phyloP scores from a whole-genome alignment of 768 basidiomycete species.

The Stropharia rugosoannulata region DNA sequence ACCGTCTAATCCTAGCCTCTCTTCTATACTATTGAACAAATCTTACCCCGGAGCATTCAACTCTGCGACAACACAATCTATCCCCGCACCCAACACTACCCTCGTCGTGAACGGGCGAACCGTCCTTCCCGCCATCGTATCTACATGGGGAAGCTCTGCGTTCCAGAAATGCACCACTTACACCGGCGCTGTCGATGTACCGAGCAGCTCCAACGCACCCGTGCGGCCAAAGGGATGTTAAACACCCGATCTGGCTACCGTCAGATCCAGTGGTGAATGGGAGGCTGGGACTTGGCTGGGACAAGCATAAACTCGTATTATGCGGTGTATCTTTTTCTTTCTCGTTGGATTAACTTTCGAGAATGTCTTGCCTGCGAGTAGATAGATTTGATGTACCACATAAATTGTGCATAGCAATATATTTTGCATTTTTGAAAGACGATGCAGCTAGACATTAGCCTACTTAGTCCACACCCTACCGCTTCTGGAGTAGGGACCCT shows the following conservation, averaged over 20 bases:
- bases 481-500: too few species aligned
- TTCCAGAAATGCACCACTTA: conserved; percentile 25
- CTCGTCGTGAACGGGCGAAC: conserved; percentile 23
- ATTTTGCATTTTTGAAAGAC: too few species aligned
- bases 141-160: conserved; percentile 20
- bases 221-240: conserved; percentile 10
- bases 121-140: conserved; percentile 21
- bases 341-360: too few species aligned
- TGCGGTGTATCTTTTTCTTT: too few species aligned
- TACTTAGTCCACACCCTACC: too few species aligned
- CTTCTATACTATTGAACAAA: conserved; percentile 16
- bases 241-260: background rate
- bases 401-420: too few species aligned
- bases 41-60: conserved; percentile 30
- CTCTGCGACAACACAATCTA: conserved; percentile 2
- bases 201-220: conserved; percentile 16
- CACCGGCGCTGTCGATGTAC: conserved; percentile 16
- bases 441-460: too few species aligned
- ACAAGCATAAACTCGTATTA: too few species aligned
- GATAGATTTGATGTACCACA: too few species aligned
- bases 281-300: background rate
- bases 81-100: conserved; percentile 24
- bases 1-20: conserved; percentile 3
- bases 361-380: too few species aligned
- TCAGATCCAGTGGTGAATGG: too few species aligned